Percentiles rank a stretch among this genome's conserved stretches.
Evolutionary conservation across 2,329 filamentous ascomycete species (phyloP).

Genomic region (Trichophyton benhamiae): DNA sequence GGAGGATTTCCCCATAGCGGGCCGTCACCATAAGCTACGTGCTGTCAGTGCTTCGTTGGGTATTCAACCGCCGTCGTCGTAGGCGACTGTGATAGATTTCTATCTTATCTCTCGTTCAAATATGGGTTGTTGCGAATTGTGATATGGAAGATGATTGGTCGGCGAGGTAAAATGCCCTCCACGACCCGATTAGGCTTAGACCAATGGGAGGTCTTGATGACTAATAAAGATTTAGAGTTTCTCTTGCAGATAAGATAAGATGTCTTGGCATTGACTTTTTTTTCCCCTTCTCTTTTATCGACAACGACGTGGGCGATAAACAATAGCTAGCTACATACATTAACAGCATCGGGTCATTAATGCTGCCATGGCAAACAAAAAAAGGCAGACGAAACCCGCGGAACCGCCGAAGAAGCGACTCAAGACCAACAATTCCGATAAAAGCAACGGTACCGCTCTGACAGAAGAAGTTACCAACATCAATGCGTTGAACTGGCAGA

Average conservation of each 20-base stretch:
- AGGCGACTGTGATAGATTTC: too few species aligned
- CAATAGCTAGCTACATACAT: background rate
- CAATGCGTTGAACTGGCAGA: conserved; percentile 49
- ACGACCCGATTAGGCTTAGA: too few species aligned
- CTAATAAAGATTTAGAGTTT: background rate
- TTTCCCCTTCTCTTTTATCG: background rate
- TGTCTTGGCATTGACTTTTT: background rate
- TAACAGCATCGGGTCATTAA: background rate
- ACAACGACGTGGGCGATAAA: background rate
- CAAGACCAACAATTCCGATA: conserved; percentile 17
- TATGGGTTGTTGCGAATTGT: too few species aligned
- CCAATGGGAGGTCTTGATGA: too few species aligned
- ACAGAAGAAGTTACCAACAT: conserved; percentile 25
- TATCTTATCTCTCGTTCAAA: too few species aligned
- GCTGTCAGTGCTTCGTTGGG: background rate
- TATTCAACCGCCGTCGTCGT: too few species aligned
- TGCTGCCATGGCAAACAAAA: conserved; percentile 26
- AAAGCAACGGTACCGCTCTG: conserved; percentile 10
- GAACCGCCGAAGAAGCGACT: conserved; percentile 27
- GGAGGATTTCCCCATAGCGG: conserved; percentile 79
- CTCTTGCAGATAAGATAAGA: background rate
- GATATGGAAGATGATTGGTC: too few species aligned
- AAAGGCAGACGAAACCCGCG: conserved; percentile 21
- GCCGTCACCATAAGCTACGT: background rate
- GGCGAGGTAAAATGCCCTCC: too few species aligned